These are phyloP conservation scores for Phialemoniopsis sp. DNA, from an alignment of 2,329 filamentous ascomycete species.

Conservation along the genomic window DNA sequence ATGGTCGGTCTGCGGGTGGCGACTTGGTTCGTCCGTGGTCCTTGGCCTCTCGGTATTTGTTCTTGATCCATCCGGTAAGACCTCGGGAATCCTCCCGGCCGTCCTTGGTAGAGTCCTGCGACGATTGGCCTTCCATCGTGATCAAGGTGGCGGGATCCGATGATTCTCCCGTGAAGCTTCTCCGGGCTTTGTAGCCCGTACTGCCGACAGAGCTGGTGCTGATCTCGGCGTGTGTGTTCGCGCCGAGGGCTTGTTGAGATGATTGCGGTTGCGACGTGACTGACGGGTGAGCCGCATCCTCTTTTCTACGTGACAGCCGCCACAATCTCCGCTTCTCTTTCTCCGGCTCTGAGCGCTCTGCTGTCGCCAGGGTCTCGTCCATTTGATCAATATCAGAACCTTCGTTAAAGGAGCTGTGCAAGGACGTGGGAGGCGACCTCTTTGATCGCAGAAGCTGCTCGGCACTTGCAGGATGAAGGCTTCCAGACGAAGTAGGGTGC, in stretches of 20 bases:
- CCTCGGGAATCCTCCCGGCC: constrained; percentile 44
- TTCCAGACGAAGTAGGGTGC: constrained; percentile 36
- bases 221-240: constrained; percentile 58
- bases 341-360: constrained; percentile 35
- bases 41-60: constrained; percentile 56
- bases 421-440: constrained; percentile 71
- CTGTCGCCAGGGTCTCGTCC: constrained; percentile 46
- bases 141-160: constrained; percentile 36
- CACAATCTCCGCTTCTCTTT: constrained; percentile 67
- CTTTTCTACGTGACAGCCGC: constrained; percentile 67
- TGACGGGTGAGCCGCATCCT: constrained; percentile 43
- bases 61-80: constrained; percentile 54
- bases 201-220: constrained; percentile 69
- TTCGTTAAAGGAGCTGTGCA: constrained; percentile 75
- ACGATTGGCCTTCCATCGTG: constrained; percentile 31
- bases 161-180: constrained; percentile 47
- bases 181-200: constrained; percentile 41
- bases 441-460: constrained; percentile 56
- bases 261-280: neutral
- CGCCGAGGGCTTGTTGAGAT: constrained; percentile 44
- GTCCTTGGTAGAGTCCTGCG: constrained; percentile 31
- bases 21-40: constrained; percentile 54
- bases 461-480: constrained; percentile 37
- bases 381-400: constrained; percentile 74
- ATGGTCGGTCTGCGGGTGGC: constrained; percentile 37